Base-by-base conservation (phyloP, 2,329 filamentous ascomycete species). In the Xylariales sp. region DNA sequence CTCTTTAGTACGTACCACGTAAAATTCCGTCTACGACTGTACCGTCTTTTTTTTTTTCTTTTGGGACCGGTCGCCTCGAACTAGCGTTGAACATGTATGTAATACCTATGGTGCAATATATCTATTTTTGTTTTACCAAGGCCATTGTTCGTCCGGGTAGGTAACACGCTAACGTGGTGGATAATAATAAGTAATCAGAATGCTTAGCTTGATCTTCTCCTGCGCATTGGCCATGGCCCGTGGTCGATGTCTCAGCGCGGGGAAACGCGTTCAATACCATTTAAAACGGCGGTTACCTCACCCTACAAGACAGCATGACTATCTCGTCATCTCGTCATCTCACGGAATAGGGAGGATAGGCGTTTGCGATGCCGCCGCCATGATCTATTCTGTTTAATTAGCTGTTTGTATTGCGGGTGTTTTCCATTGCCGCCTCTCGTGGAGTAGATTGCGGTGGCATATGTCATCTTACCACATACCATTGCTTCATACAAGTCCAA, bases 381-480 rank as follows among this genome's bases (percentile, higher is more conserved):
- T 58, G 46, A 36, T 54, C 30, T 57, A 23, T 23, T 23, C 32
- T 46, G 45, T 36, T 57, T 65, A 56, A 63, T 63, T 55, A 56
- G 8, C 6, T 39, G 3, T 39, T 10, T 7, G 16, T 34, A 60
- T 59, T 54, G 28, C 9, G 34, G 6, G 34, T 6, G 34, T 36
- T 36, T 36, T 9, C 30, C 1, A 49, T 39, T 41, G 50, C 28
- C 34, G n/a, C 18, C 56, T 1, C 14, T n/a, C 45, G 32, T 56
- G 8, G 28, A 39, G 36, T 52, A 50, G 30, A 60, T 52, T 46
- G 52, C 45, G 56, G 9, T 58, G 30, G 53, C n/a, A 53, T 60
- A 59, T 67, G 49, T 59, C 49, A 62, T 65, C 54, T 65, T 43
- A 46, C 41, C 57, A 60, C 68, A 69, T 69, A 65, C 68, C 66